These are phyloP conservation scores for Magnusiomyces paraingens DNA, from an alignment of 1,139 yeast species.

Conservation along the genomic window DNA sequence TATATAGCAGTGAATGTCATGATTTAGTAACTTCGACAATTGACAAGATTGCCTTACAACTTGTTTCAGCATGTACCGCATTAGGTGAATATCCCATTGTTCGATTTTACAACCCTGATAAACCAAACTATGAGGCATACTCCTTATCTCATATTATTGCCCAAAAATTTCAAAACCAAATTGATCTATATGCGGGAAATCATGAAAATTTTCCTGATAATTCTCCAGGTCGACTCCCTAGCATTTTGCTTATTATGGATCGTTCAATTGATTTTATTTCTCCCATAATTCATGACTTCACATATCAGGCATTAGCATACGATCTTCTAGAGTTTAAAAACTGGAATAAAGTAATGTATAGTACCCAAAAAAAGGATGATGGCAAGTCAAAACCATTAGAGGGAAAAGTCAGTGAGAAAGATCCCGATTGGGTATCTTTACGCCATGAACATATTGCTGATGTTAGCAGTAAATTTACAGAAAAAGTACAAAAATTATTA, in stretches of 20 bases:
- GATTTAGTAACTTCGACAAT: slow-evolving; percentile 57
- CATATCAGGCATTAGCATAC: slow-evolving; percentile 91
- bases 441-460: slow-evolving; percentile 75
- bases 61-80: slow-evolving; percentile 66
- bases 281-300: slow-evolving; percentile 83
- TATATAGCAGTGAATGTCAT: slow-evolving; percentile 61
- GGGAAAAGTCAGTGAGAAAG: slow-evolving; percentile 52
- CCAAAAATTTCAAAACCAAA: slow-evolving; percentile 55
- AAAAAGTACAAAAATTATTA: slow-evolving; percentile 59
- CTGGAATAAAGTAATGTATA: slow-evolving; percentile 36
- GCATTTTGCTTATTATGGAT: slow-evolving; percentile 71
- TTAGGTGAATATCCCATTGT: slow-evolving; percentile 88
- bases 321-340: slow-evolving; percentile 52
- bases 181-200: slow-evolving; percentile 68
- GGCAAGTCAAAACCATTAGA: slow-evolving; percentile 47
- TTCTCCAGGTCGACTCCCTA: slow-evolving; percentile 48
- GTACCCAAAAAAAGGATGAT: slow-evolving; percentile 51
- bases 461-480: slow-evolving; percentile 57
- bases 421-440: slow-evolving; percentile 66
- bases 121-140: slow-evolving; percentile 51
- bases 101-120: slow-evolving; percentile 42
- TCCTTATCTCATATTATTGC: slow-evolving; percentile 71
- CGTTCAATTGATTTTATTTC: slow-evolving; percentile 78
- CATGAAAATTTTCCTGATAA: slow-evolving; percentile 53
- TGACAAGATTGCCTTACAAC: slow-evolving; percentile 49